phyloP scores from a whole-genome alignment of 495 filamentous ascomycete species.

The Penicillium goetzii region DNA sequence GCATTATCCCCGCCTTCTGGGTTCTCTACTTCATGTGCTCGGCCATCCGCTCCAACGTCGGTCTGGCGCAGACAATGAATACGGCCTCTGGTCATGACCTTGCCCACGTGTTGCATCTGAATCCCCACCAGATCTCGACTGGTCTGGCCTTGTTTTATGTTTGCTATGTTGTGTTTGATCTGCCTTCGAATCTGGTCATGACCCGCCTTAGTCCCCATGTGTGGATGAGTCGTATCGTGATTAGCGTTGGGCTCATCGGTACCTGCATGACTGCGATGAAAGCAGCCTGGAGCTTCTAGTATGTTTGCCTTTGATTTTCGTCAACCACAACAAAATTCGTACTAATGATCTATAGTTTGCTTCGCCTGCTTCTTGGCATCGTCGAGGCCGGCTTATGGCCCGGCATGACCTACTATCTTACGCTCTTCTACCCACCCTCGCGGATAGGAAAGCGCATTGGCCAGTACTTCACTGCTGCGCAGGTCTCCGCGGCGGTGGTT shows the following conservation, averaged over 20 bases:
- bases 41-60: slow-evolving; percentile 87
- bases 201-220: slow-evolving; percentile 79
- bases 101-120: slow-evolving; percentile 64
- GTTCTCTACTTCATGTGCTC: slow-evolving; percentile 92
- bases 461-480: slow-evolving; percentile 85
- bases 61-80: slow-evolving; percentile 92
- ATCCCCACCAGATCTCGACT: slow-evolving; percentile 75
- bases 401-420: slow-evolving; percentile 92
- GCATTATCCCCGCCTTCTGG: slow-evolving; percentile 93
- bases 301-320: slow-evolving; percentile 29
- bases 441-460: slow-evolving; percentile 87
- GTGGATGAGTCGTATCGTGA: slow-evolving; percentile 92
- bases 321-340: neutral
- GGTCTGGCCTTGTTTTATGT: slow-evolving; percentile 89
- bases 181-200: slow-evolving; percentile 91
- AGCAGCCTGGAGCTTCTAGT: slow-evolving; percentile 85
- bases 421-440: slow-evolving; percentile 87
- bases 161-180: slow-evolving; percentile 85
- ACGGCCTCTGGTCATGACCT: slow-evolving; percentile 67
- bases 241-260: slow-evolving; percentile 83
- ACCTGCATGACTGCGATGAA: slow-evolving; percentile 80
- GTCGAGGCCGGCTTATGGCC: slow-evolving; percentile 96
- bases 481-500: slow-evolving; percentile 87
- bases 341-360: slow-evolving; percentile 51
- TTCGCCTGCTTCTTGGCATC: slow-evolving; percentile 83